These are phyloP conservation scores for Lactarius trivialis DNA, from an alignment of 768 basidiomycete species.

Conservation along the genomic window DNA sequence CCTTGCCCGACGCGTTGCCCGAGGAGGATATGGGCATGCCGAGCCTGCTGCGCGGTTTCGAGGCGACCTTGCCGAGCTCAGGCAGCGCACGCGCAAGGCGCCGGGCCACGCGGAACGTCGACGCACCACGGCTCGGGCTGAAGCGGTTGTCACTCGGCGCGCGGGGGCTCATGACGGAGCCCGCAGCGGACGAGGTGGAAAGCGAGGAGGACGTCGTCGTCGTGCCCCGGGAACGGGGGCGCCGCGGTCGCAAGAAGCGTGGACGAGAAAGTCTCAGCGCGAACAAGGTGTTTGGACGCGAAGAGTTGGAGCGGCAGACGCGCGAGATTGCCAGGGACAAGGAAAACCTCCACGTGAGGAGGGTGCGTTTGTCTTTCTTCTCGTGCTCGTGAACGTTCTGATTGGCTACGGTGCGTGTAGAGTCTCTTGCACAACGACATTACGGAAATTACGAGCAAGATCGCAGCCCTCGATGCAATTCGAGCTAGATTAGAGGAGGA, in stretches of 20 bases:
- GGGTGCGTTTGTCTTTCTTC: conserved; percentile 40
- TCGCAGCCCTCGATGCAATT: conserved; percentile 75
- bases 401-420: conserved; percentile 35
- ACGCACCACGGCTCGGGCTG: conserved; percentile 67
- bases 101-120: conserved; percentile 73
- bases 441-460: conserved; percentile 83
- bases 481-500: conserved; percentile 74
- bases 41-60: conserved; percentile 84
- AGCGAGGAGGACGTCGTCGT: conserved; percentile 75
- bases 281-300: conserved; percentile 67
- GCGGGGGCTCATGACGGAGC: conserved; percentile 58
- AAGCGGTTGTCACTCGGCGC: conserved; percentile 75
- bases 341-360: conserved; percentile 83
- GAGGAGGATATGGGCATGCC: conserved; percentile 73
- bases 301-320: conserved; percentile 78
- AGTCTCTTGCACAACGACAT: conserved; percentile 84
- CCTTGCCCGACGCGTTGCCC: conserved; percentile 69
- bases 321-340: conserved; percentile 87
- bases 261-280: conserved; percentile 63
- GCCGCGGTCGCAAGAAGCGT: conserved; percentile 40
- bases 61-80: conserved; percentile 89
- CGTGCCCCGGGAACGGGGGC: conserved; percentile 38
- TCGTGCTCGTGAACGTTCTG: not conserved
- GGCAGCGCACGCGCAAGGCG: conserved; percentile 71
- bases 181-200: conserved; percentile 45